Percentiles rank a stretch among this genome's conserved stretches.
Conservation (phyloP, 2,329 filamentous ascomycete species). For the Drechslerella dactyloides region DNA sequence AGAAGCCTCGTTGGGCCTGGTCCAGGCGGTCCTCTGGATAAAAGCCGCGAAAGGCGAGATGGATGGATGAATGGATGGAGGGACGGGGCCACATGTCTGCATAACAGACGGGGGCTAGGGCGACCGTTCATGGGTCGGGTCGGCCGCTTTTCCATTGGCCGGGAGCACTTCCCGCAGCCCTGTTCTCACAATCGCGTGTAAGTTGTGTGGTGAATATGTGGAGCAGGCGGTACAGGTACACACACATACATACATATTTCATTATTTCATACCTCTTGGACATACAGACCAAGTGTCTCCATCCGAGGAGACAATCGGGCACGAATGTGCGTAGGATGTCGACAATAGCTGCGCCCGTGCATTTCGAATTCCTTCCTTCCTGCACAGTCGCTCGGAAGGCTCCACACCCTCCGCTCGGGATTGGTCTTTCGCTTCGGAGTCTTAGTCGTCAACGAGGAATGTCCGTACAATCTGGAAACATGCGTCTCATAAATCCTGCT, state of each 20-base stretch:
- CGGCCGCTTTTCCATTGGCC: conserved; percentile 44
- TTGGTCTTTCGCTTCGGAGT: too few species aligned
- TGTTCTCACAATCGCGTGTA: neutral
- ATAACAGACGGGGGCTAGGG: conserved; percentile 26
- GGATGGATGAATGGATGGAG: neutral
- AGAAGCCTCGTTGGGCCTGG: neutral
- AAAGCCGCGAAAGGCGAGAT: conserved; percentile 49
- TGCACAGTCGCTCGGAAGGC: neutral
- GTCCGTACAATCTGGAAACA: too few species aligned
- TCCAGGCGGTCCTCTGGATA: conserved; percentile 12
- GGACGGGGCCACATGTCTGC: conserved; percentile 40
- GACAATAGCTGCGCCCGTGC: too few species aligned
- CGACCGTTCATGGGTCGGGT: conserved; percentile 39
- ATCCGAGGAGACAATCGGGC: too few species aligned
- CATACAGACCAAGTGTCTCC: conserved; percentile 6
- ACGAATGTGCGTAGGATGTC: too few species aligned
- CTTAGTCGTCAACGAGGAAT: too few species aligned
- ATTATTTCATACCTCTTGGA: neutral
- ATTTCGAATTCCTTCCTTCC: conserved; percentile 24
- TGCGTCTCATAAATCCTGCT: too few species aligned
- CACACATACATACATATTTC: too few species aligned
- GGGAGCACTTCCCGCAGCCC: conserved; percentile 4
- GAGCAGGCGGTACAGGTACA: too few species aligned
- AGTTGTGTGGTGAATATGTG: too few species aligned
- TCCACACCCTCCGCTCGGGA: neutral